Conservation (phyloP, 495 filamentous ascomycete species). For the Elasticomyces elasticus region DNA sequence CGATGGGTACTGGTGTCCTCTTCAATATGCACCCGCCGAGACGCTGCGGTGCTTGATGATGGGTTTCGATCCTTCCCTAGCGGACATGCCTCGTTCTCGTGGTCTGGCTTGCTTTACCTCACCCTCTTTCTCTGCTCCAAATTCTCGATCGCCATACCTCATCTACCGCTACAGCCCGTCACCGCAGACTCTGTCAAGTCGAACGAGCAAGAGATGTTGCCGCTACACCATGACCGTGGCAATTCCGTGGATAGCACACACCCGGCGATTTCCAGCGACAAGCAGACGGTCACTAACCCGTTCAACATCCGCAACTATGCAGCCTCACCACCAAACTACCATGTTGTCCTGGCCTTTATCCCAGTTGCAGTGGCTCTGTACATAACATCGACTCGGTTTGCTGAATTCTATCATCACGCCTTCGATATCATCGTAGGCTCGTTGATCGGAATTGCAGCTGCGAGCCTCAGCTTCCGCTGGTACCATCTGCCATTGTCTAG, state of each 20-base stretch:
- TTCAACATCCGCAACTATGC: slow-evolving; percentile 36
- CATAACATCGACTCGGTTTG: slow-evolving; percentile 53
- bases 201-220: slow-evolving; percentile 3
- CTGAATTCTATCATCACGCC: slow-evolving; percentile 52
- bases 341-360: slow-evolving; percentile 47
- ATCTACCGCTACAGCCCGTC: slow-evolving; percentile 13
- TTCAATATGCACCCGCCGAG: slow-evolving; percentile 43
- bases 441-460: slow-evolving; percentile 45
- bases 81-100: slow-evolving; percentile 58
- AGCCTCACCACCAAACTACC: slow-evolving; percentile 50
- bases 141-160: slow-evolving; percentile 39
- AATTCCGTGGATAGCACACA: slow-evolving; percentile 2
- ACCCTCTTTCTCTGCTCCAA: slow-evolving; percentile 53
- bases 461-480: slow-evolving; percentile 51
- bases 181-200: neutral
- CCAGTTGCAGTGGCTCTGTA: slow-evolving; percentile 50
- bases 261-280: neutral
- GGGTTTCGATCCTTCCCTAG: slow-evolving; percentile 60
- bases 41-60: slow-evolving; percentile 38
- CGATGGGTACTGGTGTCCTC: slow-evolving; percentile 43
- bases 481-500: slow-evolving; percentile 38
- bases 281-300: neutral
- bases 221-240: slow-evolving; percentile 17
- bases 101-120: slow-evolving; percentile 53
- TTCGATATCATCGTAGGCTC: slow-evolving; percentile 56